phyloP scores from a whole-genome alignment of 202 grass and related monocot species.

The Panicum virgatum region DNA sequence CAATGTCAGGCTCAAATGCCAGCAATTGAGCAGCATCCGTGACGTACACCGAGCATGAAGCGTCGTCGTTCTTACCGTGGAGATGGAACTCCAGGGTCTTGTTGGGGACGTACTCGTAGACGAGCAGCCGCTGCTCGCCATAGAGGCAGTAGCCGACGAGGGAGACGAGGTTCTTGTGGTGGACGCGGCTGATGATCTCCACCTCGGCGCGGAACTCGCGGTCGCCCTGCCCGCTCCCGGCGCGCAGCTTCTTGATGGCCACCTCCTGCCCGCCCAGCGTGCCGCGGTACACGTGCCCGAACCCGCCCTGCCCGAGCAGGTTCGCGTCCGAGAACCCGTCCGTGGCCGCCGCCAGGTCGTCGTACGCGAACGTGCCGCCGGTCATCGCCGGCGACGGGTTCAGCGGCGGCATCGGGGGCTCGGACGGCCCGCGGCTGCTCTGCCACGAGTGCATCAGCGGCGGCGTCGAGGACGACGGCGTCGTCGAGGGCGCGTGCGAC shows the following conservation, averaged over 20 bases:
- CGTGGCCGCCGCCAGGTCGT: constrained; percentile 58
- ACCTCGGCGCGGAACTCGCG: constrained; percentile 79
- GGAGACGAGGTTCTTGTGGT: constrained; percentile 86
- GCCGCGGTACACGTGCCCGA: constrained; percentile 80
- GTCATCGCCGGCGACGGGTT: not conserved
- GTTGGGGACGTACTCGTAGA: constrained; percentile 89
- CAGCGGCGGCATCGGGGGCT: constrained; percentile 2
- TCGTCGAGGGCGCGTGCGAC: constrained; percentile 28
- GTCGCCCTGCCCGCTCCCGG: constrained; percentile 69
- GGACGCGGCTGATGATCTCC: constrained; percentile 76
- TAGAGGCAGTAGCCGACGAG: constrained; percentile 86
- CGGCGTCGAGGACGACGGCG: constrained; percentile 39
- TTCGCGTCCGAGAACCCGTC: constrained; percentile 71
- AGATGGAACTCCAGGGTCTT: constrained; percentile 85
- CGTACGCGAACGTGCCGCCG: constrained; percentile 55
- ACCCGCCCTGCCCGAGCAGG: constrained; percentile 75
- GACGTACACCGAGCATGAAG: not conserved
- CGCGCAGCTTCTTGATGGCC: constrained; percentile 80
- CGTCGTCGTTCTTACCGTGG: constrained; percentile 58
- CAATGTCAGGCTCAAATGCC: not conserved
- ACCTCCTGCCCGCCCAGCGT: constrained; percentile 60
- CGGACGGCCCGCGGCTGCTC: constrained; percentile 29
- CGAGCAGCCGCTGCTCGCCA: constrained; percentile 66
- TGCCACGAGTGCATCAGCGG: constrained; percentile 41
- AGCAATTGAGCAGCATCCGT: not conserved